phyloP scores from a whole-genome alignment of 441 rosid genomes.

The Pelargonium australe region DNA sequence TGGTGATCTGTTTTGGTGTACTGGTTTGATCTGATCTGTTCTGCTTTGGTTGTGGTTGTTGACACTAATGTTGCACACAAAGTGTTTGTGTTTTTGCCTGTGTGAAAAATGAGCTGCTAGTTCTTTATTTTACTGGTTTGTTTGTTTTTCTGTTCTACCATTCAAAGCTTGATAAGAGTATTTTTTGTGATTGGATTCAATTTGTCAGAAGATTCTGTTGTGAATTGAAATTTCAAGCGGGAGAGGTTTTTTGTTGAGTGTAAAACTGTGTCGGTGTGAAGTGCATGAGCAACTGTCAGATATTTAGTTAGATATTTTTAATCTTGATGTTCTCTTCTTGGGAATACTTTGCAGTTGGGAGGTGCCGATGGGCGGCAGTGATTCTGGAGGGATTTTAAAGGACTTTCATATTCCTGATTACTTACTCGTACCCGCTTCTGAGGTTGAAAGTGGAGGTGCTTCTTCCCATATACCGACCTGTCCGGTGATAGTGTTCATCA shows the following conservation, averaged over 20 bases:
- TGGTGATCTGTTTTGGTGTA: background rate
- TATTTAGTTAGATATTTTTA: too few relatives aligned
- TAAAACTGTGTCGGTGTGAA: too few relatives aligned
- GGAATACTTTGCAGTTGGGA: constrained; percentile 23
- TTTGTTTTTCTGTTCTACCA: background rate
- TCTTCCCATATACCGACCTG: constrained; percentile 25
- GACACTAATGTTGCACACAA: background rate
- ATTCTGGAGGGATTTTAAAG: constrained; percentile 14
- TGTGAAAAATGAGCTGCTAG: too few relatives aligned
- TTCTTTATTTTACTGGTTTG: too few relatives aligned
- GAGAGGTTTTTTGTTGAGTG: too few relatives aligned
- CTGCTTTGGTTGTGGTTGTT: background rate
- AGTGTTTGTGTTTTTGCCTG: background rate
- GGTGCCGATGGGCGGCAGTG: constrained; percentile 15
- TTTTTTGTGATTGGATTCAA: background rate
- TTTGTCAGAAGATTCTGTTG: background rate
- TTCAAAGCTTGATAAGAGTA: background rate
- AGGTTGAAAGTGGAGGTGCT: background rate
- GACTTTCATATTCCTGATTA: constrained; percentile 36
- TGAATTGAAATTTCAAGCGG: background rate
- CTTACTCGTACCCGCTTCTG: constrained; percentile 30
- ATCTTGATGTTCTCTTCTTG: constrained; percentile 7
- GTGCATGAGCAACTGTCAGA: background rate
- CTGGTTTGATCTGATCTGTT: background rate
- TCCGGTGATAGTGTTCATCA: constrained; percentile 45